Conservation (phyloP, 805 yeast genomes). For the Pichia exigua region DNA sequence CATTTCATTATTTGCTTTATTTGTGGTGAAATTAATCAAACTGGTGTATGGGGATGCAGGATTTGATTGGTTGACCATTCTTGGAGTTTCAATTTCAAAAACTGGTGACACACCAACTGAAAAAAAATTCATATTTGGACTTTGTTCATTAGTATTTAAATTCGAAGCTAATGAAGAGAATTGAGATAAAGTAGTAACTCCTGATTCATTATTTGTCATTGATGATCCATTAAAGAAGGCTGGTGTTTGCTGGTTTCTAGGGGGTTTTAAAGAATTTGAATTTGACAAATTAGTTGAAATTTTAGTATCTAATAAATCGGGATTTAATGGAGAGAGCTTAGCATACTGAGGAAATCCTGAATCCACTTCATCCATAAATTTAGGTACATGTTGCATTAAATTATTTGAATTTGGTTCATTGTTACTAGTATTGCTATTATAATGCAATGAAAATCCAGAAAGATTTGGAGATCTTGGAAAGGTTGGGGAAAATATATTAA, state of each 20-base stretch:
- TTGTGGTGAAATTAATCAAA: not conserved
- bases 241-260: not conserved
- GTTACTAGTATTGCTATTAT: not conserved
- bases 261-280: not conserved
- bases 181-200: not conserved
- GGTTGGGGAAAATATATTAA: not conserved
- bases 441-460: not conserved
- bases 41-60: constrained; percentile 4
- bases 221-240: not conserved
- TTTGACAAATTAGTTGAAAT: not conserved
- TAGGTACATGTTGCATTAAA: not conserved
- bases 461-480: constrained; percentile 7
- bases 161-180: not conserved
- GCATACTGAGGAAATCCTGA: not conserved
- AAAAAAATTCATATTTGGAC: not conserved
- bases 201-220: not conserved
- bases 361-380: constrained; percentile 3
- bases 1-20: not conserved
- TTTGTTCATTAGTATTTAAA: not conserved
- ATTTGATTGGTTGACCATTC: not conserved
- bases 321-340: constrained; percentile 1
- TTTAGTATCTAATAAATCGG: not conserved
- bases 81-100: constrained; percentile 4
- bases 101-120: not conserved
- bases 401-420: not conserved